Conservation (phyloP, 1,284 basidiomycete species). For the Malassezia dermatis region DNA sequence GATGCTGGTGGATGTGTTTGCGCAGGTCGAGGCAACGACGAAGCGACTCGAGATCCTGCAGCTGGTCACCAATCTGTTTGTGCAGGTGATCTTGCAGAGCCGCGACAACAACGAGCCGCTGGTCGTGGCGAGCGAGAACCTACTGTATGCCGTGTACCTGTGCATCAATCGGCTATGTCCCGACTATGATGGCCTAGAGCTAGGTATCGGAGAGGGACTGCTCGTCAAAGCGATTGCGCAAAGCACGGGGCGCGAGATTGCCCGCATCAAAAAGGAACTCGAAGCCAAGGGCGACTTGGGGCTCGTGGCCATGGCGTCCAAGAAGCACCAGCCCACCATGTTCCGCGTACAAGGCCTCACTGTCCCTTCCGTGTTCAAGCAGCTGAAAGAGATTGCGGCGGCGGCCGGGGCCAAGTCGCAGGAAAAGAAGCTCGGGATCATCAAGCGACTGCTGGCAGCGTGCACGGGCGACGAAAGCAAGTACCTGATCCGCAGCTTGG, state of each 20-base stretch:
- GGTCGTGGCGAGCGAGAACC: constrained; percentile 50
- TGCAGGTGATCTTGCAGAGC: constrained; percentile 77
- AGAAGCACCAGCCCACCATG: constrained; percentile 83
- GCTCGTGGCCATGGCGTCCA: constrained; percentile 83
- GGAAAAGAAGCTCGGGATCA: constrained; percentile 75
- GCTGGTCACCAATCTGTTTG: constrained; percentile 73
- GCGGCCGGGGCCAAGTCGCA: constrained; percentile 64
- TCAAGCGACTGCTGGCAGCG: constrained; percentile 83
- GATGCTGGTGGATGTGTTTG: constrained; percentile 76
- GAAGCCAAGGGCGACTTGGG: constrained; percentile 91
- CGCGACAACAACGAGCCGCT: constrained; percentile 22
- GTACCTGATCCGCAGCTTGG: constrained; percentile 86
- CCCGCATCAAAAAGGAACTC: constrained; percentile 78
- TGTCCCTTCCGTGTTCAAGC: constrained; percentile 60
- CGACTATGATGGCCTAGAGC: constrained; percentile 88
- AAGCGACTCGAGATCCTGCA: constrained; percentile 89
- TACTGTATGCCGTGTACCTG: constrained; percentile 83
- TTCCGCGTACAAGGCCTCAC: constrained; percentile 89
- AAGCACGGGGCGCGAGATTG: constrained; percentile 74
- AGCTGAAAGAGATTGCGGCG: constrained; percentile 46
- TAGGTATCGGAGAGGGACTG: constrained; percentile 90
- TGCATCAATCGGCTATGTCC: constrained; percentile 95
- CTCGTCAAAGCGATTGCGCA: constrained; percentile 91
- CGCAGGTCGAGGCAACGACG: constrained; percentile 83
- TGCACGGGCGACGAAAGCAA: constrained; percentile 82